Evolutionary conservation across 1,284 basidiomycete genomes (phyloP), one percentile per base, ranked within the genome.

Genomic region (Papiliotrema fonsecae): DNA sequence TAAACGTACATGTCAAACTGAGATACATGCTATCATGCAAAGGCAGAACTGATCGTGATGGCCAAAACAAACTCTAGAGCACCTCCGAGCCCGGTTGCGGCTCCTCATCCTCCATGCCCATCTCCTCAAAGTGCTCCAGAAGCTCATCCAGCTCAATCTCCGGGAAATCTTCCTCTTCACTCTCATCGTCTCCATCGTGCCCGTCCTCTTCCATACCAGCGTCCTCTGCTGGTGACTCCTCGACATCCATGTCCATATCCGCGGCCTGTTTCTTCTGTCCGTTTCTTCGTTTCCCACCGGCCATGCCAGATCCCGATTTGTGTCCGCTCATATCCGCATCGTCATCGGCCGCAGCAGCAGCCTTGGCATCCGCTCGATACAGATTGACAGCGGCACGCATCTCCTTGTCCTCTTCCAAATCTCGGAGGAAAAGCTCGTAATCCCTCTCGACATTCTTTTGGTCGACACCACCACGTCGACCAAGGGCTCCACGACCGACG

Each of bases 401-500:
- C 78, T 97, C 94, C 44, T 87, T 85, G 75, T 98, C 94, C 73
- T 98, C 94, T 74, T 97, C 94, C 50, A 98, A 75, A 64, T 97
- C 93, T 45, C 88, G 81, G 74, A 98, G 77, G 83, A 98, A 98
- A 55, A 90, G 63, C 76, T 97, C 94, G 72, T 97, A 98, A 69
- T 97, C 94, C 68, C 89, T 84, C 69, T 97, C 92, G 54, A 97
- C 89, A 77, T 92, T 92, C 77, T 82, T 87, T 75, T 86, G 82
- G 73, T 97, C 93, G 45, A 91, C 77, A 37, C 92, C 92, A 34
- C 92, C 92, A 77, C 87, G 80, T 44, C 91, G 78, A 1, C 92
- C 92, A 32, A 96, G 83, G 4, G 93, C 86, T 54, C 92, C 92
- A 40, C 88, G 79, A 16, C 82, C 88, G 39, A 68, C 54, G 67